Evolutionary conservation across 805 yeast genomes (phyloP), one percentile per base, ranked within the genome.

Genomic region (Saccharomycopsis fodiens): DNA sequence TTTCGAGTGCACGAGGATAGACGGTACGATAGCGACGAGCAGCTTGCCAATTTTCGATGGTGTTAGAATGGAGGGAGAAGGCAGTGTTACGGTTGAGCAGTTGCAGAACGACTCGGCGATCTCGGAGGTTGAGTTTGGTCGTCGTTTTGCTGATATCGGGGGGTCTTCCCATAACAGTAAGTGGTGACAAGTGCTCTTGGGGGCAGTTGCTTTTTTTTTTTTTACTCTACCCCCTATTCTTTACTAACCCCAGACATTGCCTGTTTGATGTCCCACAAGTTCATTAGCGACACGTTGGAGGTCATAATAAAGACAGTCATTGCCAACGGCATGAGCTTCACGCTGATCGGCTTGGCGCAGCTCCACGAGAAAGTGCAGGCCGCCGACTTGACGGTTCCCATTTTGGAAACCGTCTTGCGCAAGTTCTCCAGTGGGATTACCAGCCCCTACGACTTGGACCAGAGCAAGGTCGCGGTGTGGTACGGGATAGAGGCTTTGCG

Each of bases 401-500:
- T 40, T 17, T 23, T 31, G 34, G 35, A 17, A 44, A 48, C 41
- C 37, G 42, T 29, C 32, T 40, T 41, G 22, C 34, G 16, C 38
- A 48, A 53, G 42, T 55, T 66, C 46, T 62, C 57, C 19, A 54
- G 59, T n/a, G 59, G 66, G 41, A 62, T 69, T 45, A 65, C 76
- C 0, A 50, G 50, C 13, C 68, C 63, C 2, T 70, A 65, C 54
- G 50, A 53, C 17, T 53, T 85, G 8, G 69, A 80, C 49, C 62
- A 64, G 41, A 54, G 51, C 2, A 58, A 57, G 31, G 68, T 82
- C 2, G 69, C 80, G 1, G 57, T 56, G 40, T 85, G 87, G 84
- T 77, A 76, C 54, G 95, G 95, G 0, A 56, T 74, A 2, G 66
- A 70, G 42, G 64, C 79, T 0, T 63, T 85, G 19, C 58, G 60